A percentile compares a stretch with the other conserved stretches of the same genome.
phyloP scores from a whole-genome alignment of 2,329 filamentous ascomycete species.

The Aspergillus awamori region DNA sequence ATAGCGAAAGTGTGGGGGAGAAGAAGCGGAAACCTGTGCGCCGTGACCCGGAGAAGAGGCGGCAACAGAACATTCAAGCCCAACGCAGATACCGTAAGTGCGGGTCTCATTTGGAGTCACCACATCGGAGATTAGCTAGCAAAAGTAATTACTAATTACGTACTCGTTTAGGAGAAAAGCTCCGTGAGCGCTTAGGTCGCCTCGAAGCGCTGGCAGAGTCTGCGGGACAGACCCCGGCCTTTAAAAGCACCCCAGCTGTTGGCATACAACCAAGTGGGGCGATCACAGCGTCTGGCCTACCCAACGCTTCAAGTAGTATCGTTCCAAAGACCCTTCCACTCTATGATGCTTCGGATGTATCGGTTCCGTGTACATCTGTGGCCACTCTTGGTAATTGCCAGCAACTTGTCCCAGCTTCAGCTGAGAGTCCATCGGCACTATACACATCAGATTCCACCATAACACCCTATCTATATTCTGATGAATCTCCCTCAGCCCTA shows the following conservation, averaged over 20 bases:
- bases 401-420: neutral
- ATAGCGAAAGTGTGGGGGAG: conserved; percentile 1
- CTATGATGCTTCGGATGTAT: conserved; percentile 1
- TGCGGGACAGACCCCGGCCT: neutral
- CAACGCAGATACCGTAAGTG: conserved; percentile 26
- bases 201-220: conserved; percentile 21
- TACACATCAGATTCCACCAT: neutral
- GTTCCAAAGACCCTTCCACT: neutral
- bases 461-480: neutral
- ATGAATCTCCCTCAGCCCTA: neutral
- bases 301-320: neutral
- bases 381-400: conserved; percentile 4
- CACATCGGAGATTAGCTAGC: neutral
- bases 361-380: conserved; percentile 4
- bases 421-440: neutral
- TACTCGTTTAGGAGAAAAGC: conserved; percentile 18
- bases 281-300: neutral
- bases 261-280: neutral
- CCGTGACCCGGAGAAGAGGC: conserved; percentile 26
- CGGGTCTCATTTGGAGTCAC: neutral
- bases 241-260: neutral
- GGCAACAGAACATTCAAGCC: conserved; percentile 28
- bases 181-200: conserved; percentile 18
- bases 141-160: neutral
- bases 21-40: conserved; percentile 26